Evolutionary conservation across 331 rosid species (phyloP).

Genomic region (Dryas integrifolia): DNA sequence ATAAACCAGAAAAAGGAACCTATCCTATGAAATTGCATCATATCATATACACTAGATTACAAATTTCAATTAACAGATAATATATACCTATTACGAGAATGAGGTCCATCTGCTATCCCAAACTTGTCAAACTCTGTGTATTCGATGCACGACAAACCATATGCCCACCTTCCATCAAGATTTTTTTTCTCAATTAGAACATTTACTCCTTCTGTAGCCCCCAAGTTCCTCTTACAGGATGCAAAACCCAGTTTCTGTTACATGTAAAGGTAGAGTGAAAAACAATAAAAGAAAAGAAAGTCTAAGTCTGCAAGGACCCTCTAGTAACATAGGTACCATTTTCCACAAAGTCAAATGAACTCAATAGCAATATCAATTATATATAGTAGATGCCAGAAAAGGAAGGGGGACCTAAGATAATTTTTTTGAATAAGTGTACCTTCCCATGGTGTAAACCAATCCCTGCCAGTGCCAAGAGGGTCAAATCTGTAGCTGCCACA

Average conservation of each 20-base stretch:
- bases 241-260: constrained; percentile 92
- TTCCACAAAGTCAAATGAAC: constrained; percentile 5
- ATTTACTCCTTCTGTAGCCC: constrained; percentile 96
- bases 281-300: constrained; percentile 1
- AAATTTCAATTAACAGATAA: constrained; percentile 8
- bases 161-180: constrained; percentile 77
- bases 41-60: not conserved
- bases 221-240: constrained; percentile 69
- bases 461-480: constrained; percentile 91
- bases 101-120: constrained; percentile 59
- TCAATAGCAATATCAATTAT: not conserved
- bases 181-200: constrained; percentile 78
- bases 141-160: constrained; percentile 86
- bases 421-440: constrained; percentile 42
- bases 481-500: constrained; percentile 89
- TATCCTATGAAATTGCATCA: not conserved
- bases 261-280: constrained; percentile 19
- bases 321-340: not conserved
- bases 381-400: not conserved
- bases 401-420: not conserved
- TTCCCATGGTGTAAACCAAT: constrained; percentile 80
- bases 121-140: constrained; percentile 90
- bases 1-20: constrained; percentile 6
- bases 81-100: constrained; percentile 50
- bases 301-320: not conserved